A percentile compares a stretch with the other conserved stretches of the same genome.
phyloP scores from a whole-genome alignment of 2,329 filamentous ascomycete genomes.

The Epichloe sibirici region DNA sequence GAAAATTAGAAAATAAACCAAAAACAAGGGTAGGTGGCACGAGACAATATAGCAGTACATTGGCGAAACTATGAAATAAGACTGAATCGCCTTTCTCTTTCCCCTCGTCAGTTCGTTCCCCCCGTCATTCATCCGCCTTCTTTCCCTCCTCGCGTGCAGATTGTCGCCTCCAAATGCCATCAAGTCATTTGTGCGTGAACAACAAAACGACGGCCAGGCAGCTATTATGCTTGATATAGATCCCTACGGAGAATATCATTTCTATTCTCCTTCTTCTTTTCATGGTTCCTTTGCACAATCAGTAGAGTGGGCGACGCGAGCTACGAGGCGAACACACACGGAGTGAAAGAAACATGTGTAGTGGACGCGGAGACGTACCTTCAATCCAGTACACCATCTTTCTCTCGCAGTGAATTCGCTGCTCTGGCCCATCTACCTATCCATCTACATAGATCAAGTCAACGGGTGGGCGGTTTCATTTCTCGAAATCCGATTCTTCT shows the following conservation, averaged over 20 bases:
- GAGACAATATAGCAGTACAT: background rate
- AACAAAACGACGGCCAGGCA: background rate
- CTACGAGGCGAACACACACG: no score
- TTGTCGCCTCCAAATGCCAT: background rate
- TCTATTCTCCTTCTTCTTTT: rapidly evolving
- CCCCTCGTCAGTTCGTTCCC: background rate
- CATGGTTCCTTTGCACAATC: background rate
- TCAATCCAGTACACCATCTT: no score
- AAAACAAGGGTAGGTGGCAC: background rate
- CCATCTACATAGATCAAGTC: no score
- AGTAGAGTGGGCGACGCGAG: background rate
- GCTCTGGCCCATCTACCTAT: no score
- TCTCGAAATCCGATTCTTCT: no score
- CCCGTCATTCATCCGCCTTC: background rate
- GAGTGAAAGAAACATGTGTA: background rate
- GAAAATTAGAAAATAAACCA: background rate
- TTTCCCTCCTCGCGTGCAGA: background rate
- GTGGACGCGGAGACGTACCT: background rate
- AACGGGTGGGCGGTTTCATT: no score
- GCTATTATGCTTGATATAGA: no score
- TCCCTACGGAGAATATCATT: no score
- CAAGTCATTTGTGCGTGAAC: background rate
- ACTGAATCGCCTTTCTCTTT: no score
- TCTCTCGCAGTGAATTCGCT: no score
- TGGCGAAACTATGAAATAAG: background rate